Percentiles rank a stretch among this genome's conserved stretches.
Conservation (phyloP, 2,329 filamentous ascomycete genomes). For the Emergomyces orientalis region DNA sequence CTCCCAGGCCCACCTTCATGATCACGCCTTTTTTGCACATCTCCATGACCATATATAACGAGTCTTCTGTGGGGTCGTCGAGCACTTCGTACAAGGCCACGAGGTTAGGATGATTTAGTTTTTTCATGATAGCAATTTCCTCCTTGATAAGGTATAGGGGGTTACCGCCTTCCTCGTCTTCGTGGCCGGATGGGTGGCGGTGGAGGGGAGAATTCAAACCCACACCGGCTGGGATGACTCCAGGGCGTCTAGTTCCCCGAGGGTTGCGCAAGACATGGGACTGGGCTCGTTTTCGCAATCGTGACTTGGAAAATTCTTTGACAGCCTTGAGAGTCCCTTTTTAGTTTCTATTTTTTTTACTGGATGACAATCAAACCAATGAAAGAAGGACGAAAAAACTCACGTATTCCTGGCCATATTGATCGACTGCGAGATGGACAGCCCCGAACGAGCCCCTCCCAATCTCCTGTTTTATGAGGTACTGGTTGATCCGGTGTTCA, state of each 20-base stretch:
- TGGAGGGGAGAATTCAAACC: conserved; percentile 57
- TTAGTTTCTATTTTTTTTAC: not conserved
- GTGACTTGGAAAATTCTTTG: conserved; percentile 94
- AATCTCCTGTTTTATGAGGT: conserved; percentile 87
- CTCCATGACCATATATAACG: conserved; percentile 95
- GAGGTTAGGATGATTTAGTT: conserved; percentile 88
- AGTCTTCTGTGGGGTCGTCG: conserved; percentile 91
- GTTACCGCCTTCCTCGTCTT: conserved; percentile 51
- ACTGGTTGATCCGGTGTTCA: conserved; percentile 88
- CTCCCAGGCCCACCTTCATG: conserved; percentile 88
- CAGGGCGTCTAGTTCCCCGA: conserved; percentile 44
- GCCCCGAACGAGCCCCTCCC: conserved; percentile 93
- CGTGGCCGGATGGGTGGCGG: conserved; percentile 46
- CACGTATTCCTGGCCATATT: conserved; percentile 89
- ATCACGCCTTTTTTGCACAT: conserved; percentile 98
- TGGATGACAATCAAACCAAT: not conserved
- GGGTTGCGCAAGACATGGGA: conserved; percentile 71
- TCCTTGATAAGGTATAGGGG: conserved; percentile 82
- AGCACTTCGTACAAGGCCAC: conserved; percentile 88
- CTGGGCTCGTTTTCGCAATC: conserved; percentile 79
- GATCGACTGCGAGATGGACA: conserved; percentile 81
- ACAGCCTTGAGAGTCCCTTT: conserved; percentile 55
- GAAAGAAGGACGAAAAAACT: conserved; percentile 28
- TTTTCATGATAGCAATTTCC: conserved; percentile 99
- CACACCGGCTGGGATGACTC: conserved; percentile 42